These are phyloP conservation scores for Leccinum longicurvipes DNA, from an alignment of 768 basidiomycete species.

Conservation along the genomic window DNA sequence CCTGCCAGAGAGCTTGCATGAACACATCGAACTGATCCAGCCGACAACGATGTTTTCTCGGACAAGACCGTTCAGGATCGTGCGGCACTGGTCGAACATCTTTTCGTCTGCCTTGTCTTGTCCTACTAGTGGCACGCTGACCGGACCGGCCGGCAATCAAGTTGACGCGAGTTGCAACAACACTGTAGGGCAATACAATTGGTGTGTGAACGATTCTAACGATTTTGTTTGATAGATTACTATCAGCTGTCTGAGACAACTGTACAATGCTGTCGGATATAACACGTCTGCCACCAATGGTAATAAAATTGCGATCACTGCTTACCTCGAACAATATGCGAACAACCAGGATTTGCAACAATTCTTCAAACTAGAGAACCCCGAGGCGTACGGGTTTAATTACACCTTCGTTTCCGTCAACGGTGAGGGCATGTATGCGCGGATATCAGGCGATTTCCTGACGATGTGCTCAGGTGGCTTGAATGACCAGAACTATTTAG, in stretches of 20 bases:
- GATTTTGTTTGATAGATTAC: constrained; percentile 36
- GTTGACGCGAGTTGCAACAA: constrained; percentile 49
- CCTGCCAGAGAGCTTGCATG: constrained; percentile 55
- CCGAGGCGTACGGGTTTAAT: constrained; percentile 46
- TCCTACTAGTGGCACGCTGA: constrained; percentile 17
- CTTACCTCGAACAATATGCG: constrained; percentile 52
- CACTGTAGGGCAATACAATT: constrained; percentile 18
- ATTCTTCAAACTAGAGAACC: constrained; percentile 49
- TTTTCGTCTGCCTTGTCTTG: background rate
- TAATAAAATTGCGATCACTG: constrained; percentile 55
- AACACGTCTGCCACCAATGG: constrained; percentile 38
- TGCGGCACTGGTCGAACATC: constrained; percentile 31
- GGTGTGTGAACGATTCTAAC: background rate
- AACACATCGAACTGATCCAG: constrained; percentile 65
- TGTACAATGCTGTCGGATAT: constrained; percentile 53
- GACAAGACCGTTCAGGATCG: constrained; percentile 41
- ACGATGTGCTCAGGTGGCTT: constrained; percentile 44
- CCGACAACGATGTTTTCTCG: constrained; percentile 69
- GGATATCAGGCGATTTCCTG: constrained; percentile 3
- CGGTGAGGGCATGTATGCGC: constrained; percentile 34
- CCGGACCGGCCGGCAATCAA: constrained; percentile 32
- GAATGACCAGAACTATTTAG: constrained; percentile 52
- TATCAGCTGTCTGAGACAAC: constrained; percentile 47
- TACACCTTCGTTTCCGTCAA: constrained; percentile 55
- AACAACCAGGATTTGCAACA: constrained; percentile 49